Evolutionary conservation across 2,329 filamentous ascomycete genomes (phyloP).

Genomic region (Fusarium sp.): DNA sequence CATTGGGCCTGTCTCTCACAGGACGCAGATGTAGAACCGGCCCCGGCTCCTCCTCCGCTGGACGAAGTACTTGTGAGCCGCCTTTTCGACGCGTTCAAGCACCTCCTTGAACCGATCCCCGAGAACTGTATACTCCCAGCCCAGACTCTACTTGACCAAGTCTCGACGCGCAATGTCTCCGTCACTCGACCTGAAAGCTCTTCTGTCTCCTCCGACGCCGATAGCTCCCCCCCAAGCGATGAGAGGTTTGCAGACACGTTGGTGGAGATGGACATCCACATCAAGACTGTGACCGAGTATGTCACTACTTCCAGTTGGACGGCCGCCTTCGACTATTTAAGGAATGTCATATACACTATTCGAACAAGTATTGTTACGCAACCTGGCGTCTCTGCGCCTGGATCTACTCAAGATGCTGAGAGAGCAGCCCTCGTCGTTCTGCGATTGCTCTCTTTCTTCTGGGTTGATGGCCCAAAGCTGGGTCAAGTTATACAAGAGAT

Average conservation of each 20-base stretch:
- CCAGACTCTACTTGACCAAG: conserved; percentile 65
- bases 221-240: conserved; percentile 29
- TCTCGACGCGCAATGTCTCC: conserved; percentile 49
- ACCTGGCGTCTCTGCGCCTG: conserved; percentile 46
- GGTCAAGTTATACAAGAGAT: conserved; percentile 71
- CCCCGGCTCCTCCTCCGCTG: conserved; percentile 51
- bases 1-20: conserved; percentile 63
- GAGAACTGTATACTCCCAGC: conserved; percentile 66
- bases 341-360: conserved; percentile 60
- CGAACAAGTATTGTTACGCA: conserved; percentile 56
- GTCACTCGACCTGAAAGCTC: conserved; percentile 44
- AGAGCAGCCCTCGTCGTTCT: conserved; percentile 62
- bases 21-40: conserved; percentile 30
- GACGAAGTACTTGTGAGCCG: conserved; percentile 62
- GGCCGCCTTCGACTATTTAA: conserved; percentile 67
- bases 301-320: conserved; percentile 72
- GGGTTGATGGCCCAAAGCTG: conserved; percentile 71
- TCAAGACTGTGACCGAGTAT: conserved; percentile 69
- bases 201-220: conserved; percentile 25
- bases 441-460: conserved; percentile 69
- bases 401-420: conserved; percentile 60
- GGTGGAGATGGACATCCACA: conserved; percentile 61
- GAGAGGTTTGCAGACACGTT: conserved; percentile 48
- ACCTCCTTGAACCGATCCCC: conserved; percentile 66
- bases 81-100: conserved; percentile 64